Evolutionary conservation across 805 yeast genomes (phyloP).

Genomic region (Saccharomycopsis javanensis): DNA sequence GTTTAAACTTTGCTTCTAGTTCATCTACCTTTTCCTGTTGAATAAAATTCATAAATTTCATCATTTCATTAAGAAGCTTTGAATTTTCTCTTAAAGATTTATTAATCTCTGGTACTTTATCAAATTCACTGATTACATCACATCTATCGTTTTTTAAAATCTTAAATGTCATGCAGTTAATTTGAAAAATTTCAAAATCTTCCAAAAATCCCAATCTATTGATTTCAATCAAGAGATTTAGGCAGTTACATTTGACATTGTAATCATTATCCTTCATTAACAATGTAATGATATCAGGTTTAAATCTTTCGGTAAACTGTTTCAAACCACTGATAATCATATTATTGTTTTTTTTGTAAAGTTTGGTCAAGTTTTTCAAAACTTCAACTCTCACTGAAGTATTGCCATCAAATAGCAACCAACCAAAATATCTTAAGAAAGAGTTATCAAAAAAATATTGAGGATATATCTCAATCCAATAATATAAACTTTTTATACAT

Average conservation of each 20-base stretch:
- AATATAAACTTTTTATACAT: conserved; percentile 53
- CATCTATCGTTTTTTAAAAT: conserved; percentile 23
- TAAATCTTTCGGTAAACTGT: conserved; percentile 71
- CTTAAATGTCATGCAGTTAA: conserved; percentile 36
- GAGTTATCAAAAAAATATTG: conserved; percentile 60
- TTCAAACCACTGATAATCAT: conserved; percentile 53
- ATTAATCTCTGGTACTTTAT: conserved; percentile 13
- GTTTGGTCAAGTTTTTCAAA: conserved; percentile 40
- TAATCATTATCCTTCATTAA: conserved; percentile 45
- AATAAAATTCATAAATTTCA: conserved; percentile 41
- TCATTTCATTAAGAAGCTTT: conserved; percentile 36
- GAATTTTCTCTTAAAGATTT: conserved; percentile 23
- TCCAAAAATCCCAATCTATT: conserved; percentile 54
- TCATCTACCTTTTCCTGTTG: conserved; percentile 33
- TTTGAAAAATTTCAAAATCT: conserved; percentile 40
- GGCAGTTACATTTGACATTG: conserved; percentile 42
- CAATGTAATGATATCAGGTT: conserved; percentile 55
- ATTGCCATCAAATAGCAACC: conserved; percentile 71
- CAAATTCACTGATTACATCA: conserved; percentile 24
- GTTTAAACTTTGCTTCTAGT: conserved; percentile 28
- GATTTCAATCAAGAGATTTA: conserved; percentile 45
- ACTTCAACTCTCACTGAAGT: conserved; percentile 56
- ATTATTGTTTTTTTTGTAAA: conserved; percentile 32
- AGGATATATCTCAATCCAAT: conserved; percentile 64
- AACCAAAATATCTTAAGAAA: conserved; percentile 70